phyloP scores from a whole-genome alignment of 805 yeast species.

The Zygoascus bituminiphila region DNA sequence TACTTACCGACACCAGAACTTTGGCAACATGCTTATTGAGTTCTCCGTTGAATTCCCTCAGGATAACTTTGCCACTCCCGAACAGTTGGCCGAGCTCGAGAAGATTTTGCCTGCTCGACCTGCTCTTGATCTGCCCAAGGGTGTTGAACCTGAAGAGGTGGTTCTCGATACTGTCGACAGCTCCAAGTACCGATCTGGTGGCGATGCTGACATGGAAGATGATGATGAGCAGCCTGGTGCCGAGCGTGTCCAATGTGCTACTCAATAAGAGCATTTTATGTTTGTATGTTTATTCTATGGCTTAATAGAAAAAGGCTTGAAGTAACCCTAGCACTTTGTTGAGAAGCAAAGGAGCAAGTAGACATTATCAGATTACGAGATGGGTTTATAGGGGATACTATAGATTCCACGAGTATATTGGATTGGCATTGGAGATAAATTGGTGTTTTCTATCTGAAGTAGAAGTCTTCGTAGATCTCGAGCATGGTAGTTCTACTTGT shows the following conservation, averaged over 20 bases:
- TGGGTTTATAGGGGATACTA: too few relatives aligned
- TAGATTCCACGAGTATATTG: too few relatives aligned
- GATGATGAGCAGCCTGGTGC: conserved; percentile 47
- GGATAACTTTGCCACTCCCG: conserved; percentile 55
- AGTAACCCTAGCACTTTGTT: too few relatives aligned
- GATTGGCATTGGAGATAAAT: too few relatives aligned
- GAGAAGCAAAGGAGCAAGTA: too few relatives aligned
- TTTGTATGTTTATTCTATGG: background rate
- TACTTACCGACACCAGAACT: conserved; percentile 74
- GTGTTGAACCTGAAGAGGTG: conserved; percentile 74
- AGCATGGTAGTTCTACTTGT: too few relatives aligned
- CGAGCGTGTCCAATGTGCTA: conserved; percentile 86
- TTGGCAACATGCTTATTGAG: conserved; percentile 78
- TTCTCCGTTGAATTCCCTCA: conserved; percentile 87
- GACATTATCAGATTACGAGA: too few relatives aligned
- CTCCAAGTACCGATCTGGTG: conserved; percentile 36
- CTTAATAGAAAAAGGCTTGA: too few relatives aligned
- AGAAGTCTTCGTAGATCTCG: too few relatives aligned
- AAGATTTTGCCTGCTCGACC: conserved; percentile 71
- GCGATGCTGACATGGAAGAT: conserved; percentile 44
- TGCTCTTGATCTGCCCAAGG: conserved; percentile 49
- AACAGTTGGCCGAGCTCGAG: conserved; percentile 68
- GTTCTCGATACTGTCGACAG: conserved; percentile 63
- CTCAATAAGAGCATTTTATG: conserved; percentile 47
- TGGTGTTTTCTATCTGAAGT: too few relatives aligned